These are phyloP conservation scores for Colletotrichum orbiculare DNA, from an alignment of 2,329 filamentous ascomycete genomes.

Conservation along the genomic window DNA sequence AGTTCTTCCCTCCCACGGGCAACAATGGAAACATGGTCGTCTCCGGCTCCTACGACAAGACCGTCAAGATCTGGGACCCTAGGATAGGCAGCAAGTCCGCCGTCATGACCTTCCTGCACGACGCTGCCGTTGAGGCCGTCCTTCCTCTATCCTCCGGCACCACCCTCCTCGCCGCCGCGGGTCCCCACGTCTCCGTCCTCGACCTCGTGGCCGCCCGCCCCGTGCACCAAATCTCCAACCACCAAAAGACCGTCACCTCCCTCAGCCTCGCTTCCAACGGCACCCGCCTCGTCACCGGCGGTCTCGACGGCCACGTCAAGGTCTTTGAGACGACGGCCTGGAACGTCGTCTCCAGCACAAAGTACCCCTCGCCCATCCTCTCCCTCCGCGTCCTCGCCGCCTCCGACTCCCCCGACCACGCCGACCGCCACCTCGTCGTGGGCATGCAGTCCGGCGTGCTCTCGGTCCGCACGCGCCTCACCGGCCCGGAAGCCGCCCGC, in stretches of 20 bases:
- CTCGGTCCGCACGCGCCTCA: slow-evolving; percentile 88
- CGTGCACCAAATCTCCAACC: slow-evolving; percentile 87
- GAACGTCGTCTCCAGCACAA: slow-evolving; percentile 95
- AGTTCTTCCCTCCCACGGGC: slow-evolving; percentile 77
- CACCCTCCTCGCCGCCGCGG: slow-evolving; percentile 84
- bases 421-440: slow-evolving; percentile 90
- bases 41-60: slow-evolving; percentile 94
- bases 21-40: slow-evolving; percentile 80
- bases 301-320: slow-evolving; percentile 95
- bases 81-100: slow-evolving; percentile 69
- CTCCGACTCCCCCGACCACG: slow-evolving; percentile 44
- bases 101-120: slow-evolving; percentile 95
- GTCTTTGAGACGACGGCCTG: slow-evolving; percentile 93
- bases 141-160: slow-evolving; percentile 88
- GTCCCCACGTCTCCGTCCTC: slow-evolving; percentile 88
- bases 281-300: slow-evolving; percentile 85
- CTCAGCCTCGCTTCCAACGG: slow-evolving; percentile 85
- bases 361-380: slow-evolving; percentile 92
- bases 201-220: slow-evolving; percentile 93
- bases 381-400: slow-evolving; percentile 78
- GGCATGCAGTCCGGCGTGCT: slow-evolving; percentile 96
- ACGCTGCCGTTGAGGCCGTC: slow-evolving; percentile 89
- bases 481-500: slow-evolving; percentile 81
- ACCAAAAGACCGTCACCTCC: slow-evolving; percentile 97
- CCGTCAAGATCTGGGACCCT: slow-evolving; percentile 93